Evolutionary conservation across 1,284 basidiomycete species (phyloP), one percentile per base, ranked within the genome.

Genomic region (Wallemia ichthyophaga): DNA sequence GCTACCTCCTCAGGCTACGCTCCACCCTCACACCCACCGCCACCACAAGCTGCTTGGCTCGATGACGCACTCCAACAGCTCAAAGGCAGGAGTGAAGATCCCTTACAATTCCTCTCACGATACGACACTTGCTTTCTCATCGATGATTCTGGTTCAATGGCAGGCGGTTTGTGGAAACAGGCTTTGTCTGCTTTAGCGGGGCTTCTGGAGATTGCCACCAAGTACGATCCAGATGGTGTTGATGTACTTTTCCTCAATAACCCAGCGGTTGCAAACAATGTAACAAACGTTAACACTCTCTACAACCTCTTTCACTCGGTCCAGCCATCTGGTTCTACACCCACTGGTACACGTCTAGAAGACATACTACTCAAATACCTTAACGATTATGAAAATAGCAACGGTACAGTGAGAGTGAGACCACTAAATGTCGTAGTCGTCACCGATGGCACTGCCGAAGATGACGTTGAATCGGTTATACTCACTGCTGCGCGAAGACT

Each of bases 391-490:
- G 63, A 58, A 21, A 58, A 7, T 2, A 17, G 19, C 3, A 27
- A 15, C 55, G n/a, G 23, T 24, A 19, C 11, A 27, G 55, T 11
- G 25, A 27, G 7, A 56, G n/a, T 56, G 15, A 13, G 55, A 24
- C 55, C 55, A 26, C 3, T 56, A 3, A 56, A 56, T 56, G 25
- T 56, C 55, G 25, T 56, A 21, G 62, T 63, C 1, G 59, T 63
- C 53, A 63, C 62, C 3, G 62, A 63, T 28, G 62, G 62, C 3
- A 60, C 62, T 19, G 59, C 27, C 75, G 74, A 73, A 23, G 76
- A 78, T 63, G 76, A 77, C 64, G 74, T 74, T 1, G 68, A 73
- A 58, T 67, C 68, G 59, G 74, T 74, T 2, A 77, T 79, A 26
- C 71, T 74, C 11, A 67, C 71, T 19, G 67, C 72, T 19, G 76